A percentile compares a stretch with the other conserved stretches of the same genome.
Conservation (phyloP, 2,329 filamentous ascomycete species). For the Ploettnerulaceae sp. region DNA sequence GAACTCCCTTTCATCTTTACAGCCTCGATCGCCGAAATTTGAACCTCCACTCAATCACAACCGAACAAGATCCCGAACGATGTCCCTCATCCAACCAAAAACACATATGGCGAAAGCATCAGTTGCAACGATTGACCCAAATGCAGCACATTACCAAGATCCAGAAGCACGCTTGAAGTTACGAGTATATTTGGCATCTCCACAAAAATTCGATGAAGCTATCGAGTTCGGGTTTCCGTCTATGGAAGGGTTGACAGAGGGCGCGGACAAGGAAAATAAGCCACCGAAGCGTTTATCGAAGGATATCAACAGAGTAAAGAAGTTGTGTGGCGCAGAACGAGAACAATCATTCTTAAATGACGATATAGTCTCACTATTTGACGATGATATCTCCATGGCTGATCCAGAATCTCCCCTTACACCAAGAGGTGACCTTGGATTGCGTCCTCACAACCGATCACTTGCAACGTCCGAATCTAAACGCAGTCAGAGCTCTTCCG, state of each 20-base stretch:
- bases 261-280: conserved; percentile 33
- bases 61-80: conserved; percentile 47
- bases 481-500: conserved; percentile 36
- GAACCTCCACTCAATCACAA: conserved; percentile 22
- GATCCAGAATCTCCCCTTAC: conserved; percentile 51
- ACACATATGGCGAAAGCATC: conserved; percentile 38
- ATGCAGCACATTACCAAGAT: conserved; percentile 81
- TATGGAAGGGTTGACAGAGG: conserved; percentile 40
- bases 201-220: conserved; percentile 93
- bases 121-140: conserved; percentile 57
- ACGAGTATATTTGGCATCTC: conserved; percentile 78
- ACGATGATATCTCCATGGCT: conserved; percentile 49
- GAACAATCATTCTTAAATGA: conserved; percentile 55
- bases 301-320: conserved; percentile 22
- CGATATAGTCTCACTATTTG: conserved; percentile 51
- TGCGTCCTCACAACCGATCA: conserved; percentile 26
- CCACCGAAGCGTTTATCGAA: conserved; percentile 22
- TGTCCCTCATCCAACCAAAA: conserved; percentile 47
- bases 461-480: conserved; percentile 25
- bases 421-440: conserved; percentile 29
- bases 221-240: conserved; percentile 90
- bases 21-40: conserved; percentile 31
- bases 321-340: conserved; percentile 41
- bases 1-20: conserved; percentile 39
- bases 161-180: conserved; percentile 83